These are phyloP conservation scores for Aspergillus egyptiacus DNA, from an alignment of 495 filamentous ascomycete species.

Conservation along the genomic window DNA sequence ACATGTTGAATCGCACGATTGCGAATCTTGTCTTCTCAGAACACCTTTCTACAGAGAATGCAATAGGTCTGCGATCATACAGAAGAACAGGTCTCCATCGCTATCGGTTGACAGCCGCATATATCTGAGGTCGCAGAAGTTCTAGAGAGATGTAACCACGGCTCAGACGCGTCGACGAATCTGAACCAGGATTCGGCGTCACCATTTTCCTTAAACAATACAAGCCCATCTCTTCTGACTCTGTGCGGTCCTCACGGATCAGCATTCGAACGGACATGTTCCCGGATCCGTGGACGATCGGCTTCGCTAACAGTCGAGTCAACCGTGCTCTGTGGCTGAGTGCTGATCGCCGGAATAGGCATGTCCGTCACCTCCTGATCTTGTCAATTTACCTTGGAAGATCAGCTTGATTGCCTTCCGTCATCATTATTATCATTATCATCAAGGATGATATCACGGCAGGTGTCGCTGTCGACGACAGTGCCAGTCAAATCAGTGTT, in stretches of 20 bases:
- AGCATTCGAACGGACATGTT: not conserved
- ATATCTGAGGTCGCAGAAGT: not conserved
- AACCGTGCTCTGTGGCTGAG: not conserved
- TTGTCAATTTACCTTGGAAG: not conserved
- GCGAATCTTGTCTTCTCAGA: not conserved
- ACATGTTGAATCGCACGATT: not conserved
- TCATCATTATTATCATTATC: not conserved
- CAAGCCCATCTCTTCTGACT: not conserved
- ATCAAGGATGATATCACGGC: too few relatives aligned
- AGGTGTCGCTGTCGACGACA: too few relatives aligned
- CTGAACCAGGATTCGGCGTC: not conserved
- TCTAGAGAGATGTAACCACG: not conserved
- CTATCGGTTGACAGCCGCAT: too few relatives aligned
- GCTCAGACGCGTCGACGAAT: not conserved
- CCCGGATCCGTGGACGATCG: not conserved
- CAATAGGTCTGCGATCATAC: not conserved
- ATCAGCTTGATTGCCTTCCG: too few relatives aligned
- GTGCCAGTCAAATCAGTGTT: not conserved
- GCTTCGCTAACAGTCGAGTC: not conserved
- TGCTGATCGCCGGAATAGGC: slow-evolving; percentile 4
- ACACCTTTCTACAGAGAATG: too few relatives aligned
- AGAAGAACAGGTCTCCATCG: too few relatives aligned
- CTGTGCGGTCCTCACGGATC: not conserved
- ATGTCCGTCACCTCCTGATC: not conserved
- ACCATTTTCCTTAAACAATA: not conserved